Conservation (phyloP, 148 eudicot genomes). For the Cornus controversa region DNA sequence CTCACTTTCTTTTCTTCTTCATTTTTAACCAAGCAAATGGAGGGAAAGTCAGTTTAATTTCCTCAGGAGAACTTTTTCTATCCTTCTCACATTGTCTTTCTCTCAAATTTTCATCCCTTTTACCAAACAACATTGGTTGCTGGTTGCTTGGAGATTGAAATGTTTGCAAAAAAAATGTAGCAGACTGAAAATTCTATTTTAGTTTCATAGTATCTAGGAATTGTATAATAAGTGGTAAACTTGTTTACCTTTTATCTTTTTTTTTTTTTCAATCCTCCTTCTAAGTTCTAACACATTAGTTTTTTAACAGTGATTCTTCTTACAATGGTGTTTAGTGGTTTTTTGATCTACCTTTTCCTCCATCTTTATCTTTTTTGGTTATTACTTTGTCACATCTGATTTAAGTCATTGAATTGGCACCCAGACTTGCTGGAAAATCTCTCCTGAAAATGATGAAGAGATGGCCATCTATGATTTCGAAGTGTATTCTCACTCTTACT, state of each 20-base stretch:
- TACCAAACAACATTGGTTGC: too few relatives aligned
- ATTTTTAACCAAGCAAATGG: too few relatives aligned
- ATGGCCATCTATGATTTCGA: conserved; percentile 88
- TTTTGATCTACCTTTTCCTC: neutral
- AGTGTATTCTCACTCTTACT: conserved; percentile 58
- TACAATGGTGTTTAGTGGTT: neutral
- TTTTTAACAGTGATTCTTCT: conserved; percentile 1
- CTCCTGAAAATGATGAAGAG: conserved; percentile 85
- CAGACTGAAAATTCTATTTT: neutral
- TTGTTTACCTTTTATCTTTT: conserved; percentile 4
- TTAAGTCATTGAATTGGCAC: conserved; percentile 18
- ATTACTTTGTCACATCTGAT: conserved; percentile 6
- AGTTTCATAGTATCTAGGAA: neutral
- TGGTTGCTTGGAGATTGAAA: neutral
- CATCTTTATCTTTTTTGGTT: too few relatives aligned
- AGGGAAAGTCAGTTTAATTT: too few relatives aligned
- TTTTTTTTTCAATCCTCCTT: neutral
- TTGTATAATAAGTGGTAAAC: neutral
- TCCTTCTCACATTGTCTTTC: too few relatives aligned
- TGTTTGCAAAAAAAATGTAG: neutral
- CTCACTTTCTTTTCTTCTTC: too few relatives aligned
- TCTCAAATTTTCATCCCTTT: too few relatives aligned
- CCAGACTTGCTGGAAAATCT: conserved; percentile 87
- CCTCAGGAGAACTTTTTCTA: too few relatives aligned
- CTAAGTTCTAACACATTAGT: neutral